Evolutionary conservation across 805 yeast species (phyloP), one percentile per base, ranked within the genome.

Genomic region (Huiozyma naganishii): DNA sequence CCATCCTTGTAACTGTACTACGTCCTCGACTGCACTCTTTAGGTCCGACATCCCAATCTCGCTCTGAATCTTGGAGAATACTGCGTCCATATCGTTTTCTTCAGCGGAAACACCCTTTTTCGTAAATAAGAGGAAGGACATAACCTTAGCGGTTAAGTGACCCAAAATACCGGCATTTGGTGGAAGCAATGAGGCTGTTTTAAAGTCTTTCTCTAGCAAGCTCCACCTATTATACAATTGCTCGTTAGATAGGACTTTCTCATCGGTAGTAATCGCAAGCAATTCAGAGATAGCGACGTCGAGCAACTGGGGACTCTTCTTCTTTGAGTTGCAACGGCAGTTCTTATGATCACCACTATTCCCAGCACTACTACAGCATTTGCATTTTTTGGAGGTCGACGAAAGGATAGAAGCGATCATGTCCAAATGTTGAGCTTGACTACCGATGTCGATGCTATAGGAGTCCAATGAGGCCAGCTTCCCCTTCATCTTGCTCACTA

Each of bases 121-220:
- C 29, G 83, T 72, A 55, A 86, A 73, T 55, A 90, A 72, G 48
- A 89, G 72, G 53, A 74, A 76, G 32, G 95, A 82, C 59, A 89
- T 83, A 7, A 87, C 44, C 51, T 73, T 71, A 12, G 97, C 89
- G 6, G 94, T 74, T 37, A 88, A 62, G 64, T 92, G 96, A 29
- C 96, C 97, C 54, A 90, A 75, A 43, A 92, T 74, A 58, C 98
- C 98, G 27, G 98, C 95, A 58, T 90, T 85, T 53, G 94, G 95
- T 44, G 97, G 97, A 48, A 89, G 75, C 53, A 92, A 68, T 5
- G 96, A 79, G 6, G 94, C 89, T 29, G 87, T 77, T 64, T 95
- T 80, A 59, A 92, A 76, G 66, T 90, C 95, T 11, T 94, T 92
- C 23, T 74, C 80, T 47, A 92, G 72, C 43, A 80, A 68, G 50